Evolutionary conservation across 495 filamentous ascomycete genomes (phyloP), one percentile per base, ranked within the genome.

Genomic region (Xylaria longipes): DNA sequence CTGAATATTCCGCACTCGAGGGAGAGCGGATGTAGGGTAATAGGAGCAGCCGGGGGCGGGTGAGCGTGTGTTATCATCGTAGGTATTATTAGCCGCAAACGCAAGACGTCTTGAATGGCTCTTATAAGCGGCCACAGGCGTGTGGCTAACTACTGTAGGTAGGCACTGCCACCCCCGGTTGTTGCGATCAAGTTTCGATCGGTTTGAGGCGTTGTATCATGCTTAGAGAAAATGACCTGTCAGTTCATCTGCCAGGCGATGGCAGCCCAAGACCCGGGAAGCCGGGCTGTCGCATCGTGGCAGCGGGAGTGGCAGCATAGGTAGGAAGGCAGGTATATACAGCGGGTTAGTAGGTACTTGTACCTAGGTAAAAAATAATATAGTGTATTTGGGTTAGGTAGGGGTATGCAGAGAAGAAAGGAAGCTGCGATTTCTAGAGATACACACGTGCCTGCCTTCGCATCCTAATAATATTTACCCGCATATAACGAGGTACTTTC

Each of bases 261-360:
- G 68, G 58, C 37, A 70, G 58, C 68, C 69, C 69, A 71, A 65
- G n/a, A 58, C 69, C 69, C 69, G 62, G 69, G 69, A 65, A 71
- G 37, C 58, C 50, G 69, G 69, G 69, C 69, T 71, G 52, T 54
- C 31, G 61, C 69, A 71, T 65, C 39, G 69, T 71, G 37, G 68
- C 58, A 46, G 45, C 31, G n/a, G 69, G 9, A 58, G 61, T 48
- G 52, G 45, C 56, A 69, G 56, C 41, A 2, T 20, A 29, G 25
- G 46, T 20, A 29, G 25, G 46, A 50, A 50, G 48, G 22, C 48
- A 52, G 52, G 14, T 68, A 27, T 45, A 58, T 50, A 37, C n/a
- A n/a, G n/a, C n/a, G n/a, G 20, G 25, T 33, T 41, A 56, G 52
- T 37, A n/a, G 41, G 52, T 37, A n/a, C 29, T 50, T n/a, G 46